These are phyloP conservation scores for Chrysanthemum seticuspe DNA, from an alignment of 129 eudicot genomes.

Conservation along the genomic window DNA sequence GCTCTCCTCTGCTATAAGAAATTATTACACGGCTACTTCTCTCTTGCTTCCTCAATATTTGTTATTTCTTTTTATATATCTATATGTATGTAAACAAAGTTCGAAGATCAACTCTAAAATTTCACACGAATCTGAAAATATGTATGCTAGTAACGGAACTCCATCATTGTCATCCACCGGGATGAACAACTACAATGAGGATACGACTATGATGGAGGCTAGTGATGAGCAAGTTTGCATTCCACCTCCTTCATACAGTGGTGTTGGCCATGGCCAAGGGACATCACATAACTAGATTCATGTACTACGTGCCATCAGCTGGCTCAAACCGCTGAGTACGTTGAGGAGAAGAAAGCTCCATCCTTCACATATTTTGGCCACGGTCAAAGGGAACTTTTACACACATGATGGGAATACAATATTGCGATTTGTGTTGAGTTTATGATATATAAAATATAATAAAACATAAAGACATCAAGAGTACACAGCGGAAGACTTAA, in stretches of 20 bases:
- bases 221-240: background rate
- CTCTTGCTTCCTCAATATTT: background rate
- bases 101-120: background rate
- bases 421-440: too few relatives aligned
- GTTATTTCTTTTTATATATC: background rate
- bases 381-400: background rate
- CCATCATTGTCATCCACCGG: slow-evolving; percentile 4
- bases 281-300: slow-evolving; percentile 5
- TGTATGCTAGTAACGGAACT: slow-evolving; percentile 7
- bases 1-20: background rate
- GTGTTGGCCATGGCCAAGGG: slow-evolving; percentile 11
- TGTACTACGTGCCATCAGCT: background rate
- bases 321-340: background rate
- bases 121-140: background rate
- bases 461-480: too few relatives aligned
- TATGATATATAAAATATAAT: too few relatives aligned
- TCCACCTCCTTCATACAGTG: slow-evolving; percentile 14
- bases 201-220: background rate
- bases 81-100: background rate
- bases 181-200: background rate
- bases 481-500: too few relatives aligned
- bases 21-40: background rate
- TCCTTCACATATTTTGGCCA: slow-evolving; percentile 2
- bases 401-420: background rate
- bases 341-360: slow-evolving; percentile 4